Base-by-base conservation (phyloP, 106 monocot genomes). In the Acanthochlamys bracteata region DNA sequence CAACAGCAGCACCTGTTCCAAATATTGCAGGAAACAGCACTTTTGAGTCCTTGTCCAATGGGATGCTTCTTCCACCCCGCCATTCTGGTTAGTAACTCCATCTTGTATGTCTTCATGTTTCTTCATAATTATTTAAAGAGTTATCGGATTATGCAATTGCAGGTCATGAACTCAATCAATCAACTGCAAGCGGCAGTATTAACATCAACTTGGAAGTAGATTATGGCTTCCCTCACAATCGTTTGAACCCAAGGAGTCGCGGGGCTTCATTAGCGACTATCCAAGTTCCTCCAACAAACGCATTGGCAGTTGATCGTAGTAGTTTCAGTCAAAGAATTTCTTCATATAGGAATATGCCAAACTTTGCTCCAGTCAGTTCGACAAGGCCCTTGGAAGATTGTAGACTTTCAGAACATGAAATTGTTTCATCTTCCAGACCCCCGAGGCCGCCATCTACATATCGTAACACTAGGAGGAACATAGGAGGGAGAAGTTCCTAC, bases 351-450 rank as follows among this genome's bases (percentile, higher is more conserved):
- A 23, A 60, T 23, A 62, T 55, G 4, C 20, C 72, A 59, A 54
- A 59, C 42, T 66, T 53, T 20, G 63, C 68, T 1, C 8, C 58
- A 45, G 25, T 52, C 15, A 23, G 55, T 22, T 43, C 33, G 13
- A 47, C 20, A 39, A 11, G 67, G 17, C 43, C 59, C 55, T 23
- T 45, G 9, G 63, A 51, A 19, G 57, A 64, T 33, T 51, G 22
- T 14, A 60, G 73, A n/a, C 66, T 14, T 12, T n/a, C 53, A 24
- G 73, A 42, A 59, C 25, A 58, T 39, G 77, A 64, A 20, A 26
- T 20, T 27, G 20, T 24, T 42, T 66, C 55, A 54, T 63, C 76
- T 63, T 66, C 67, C 10, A 76, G 87, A 55, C 73, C 25, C 42
- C 45, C 71, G 21, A 74, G 76, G 56, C 79, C 66, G 53, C 16